These are phyloP conservation scores for Vaccinium corymbosum DNA, from an alignment of 148 eudicot genomes.

Conservation along the genomic window DNA sequence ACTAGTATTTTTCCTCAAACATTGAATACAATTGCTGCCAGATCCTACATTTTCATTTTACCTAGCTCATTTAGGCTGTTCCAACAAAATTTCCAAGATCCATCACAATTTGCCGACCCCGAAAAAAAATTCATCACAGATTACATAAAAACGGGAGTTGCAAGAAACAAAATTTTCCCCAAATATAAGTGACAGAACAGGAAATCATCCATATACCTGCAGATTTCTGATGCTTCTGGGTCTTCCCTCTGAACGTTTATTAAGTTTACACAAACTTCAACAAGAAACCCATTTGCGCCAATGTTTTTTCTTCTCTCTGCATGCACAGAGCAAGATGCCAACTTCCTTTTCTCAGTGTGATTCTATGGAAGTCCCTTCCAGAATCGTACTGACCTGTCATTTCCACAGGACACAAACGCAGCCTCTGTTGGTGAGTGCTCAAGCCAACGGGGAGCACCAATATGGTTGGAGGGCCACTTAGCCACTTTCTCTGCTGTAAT, in stretches of 20 bases:
- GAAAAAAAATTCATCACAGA: neutral
- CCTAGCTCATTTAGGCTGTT: neutral
- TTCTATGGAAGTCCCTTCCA: slow-evolving; percentile 57
- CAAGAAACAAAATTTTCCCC: neutral
- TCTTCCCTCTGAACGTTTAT: neutral
- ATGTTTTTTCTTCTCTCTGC: neutral
- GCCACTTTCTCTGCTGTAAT: slow-evolving; percentile 68
- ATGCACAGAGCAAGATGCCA: neutral
- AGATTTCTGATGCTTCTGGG: neutral
- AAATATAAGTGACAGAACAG: neutral
- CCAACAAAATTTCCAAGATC: neutral
- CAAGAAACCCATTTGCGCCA: slow-evolving; percentile 1
- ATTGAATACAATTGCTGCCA: too few relatives aligned
- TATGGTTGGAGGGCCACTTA: slow-evolving; percentile 62
- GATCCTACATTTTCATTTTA: too few relatives aligned
- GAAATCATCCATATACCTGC: neutral
- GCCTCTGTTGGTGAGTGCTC: slow-evolving; percentile 77
- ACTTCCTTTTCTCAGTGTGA: neutral
- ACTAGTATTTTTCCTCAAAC: too few relatives aligned
- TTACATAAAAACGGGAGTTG: neutral
- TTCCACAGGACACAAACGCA: slow-evolving; percentile 70
- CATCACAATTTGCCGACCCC: neutral
- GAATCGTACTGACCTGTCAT: slow-evolving; percentile 63
- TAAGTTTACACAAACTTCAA: neutral
- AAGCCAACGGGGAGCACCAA: slow-evolving; percentile 74